phyloP scores from a whole-genome alignment of 129 eudicot genomes.

The Saposhnikovia divaricata region DNA sequence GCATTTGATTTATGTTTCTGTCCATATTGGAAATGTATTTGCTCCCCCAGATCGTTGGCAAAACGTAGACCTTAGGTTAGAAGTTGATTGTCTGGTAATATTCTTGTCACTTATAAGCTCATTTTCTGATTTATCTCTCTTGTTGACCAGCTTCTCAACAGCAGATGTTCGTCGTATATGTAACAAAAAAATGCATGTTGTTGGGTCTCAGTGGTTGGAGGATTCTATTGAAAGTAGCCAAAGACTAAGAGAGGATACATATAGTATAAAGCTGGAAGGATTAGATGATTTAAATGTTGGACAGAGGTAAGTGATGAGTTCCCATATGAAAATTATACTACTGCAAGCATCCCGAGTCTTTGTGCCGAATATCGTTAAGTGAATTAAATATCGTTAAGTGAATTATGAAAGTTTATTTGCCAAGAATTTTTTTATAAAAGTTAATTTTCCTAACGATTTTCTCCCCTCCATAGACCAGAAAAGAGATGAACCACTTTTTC shows the following conservation, averaged over 20 bases:
- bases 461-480: neutral
- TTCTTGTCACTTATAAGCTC: neutral
- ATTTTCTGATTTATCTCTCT: constrained; percentile 1
- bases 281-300: constrained; percentile 31
- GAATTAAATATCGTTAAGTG: neutral
- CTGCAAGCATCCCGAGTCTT: neutral
- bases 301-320: constrained; percentile 37
- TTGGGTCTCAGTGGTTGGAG: constrained; percentile 70
- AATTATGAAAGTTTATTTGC: neutral
- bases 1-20: neutral
- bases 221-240: constrained; percentile 52
- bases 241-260: constrained; percentile 50
- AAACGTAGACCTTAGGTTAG: neutral
- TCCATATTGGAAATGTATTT: neutral
- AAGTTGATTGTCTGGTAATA: neutral
- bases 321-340: neutral
- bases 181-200: constrained; percentile 49
- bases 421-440: neutral
- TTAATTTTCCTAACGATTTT: neutral
- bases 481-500: neutral
- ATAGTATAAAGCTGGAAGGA: constrained; percentile 43
- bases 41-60: neutral
- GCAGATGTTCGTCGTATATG: constrained; percentile 39
- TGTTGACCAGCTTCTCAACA: constrained; percentile 50
- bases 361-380: no score